A percentile compares a stretch with the other conserved stretches of the same genome.
phyloP scores from a whole-genome alignment of 2,329 filamentous ascomycete genomes.

The Coccinonectria pachysandricola region DNA sequence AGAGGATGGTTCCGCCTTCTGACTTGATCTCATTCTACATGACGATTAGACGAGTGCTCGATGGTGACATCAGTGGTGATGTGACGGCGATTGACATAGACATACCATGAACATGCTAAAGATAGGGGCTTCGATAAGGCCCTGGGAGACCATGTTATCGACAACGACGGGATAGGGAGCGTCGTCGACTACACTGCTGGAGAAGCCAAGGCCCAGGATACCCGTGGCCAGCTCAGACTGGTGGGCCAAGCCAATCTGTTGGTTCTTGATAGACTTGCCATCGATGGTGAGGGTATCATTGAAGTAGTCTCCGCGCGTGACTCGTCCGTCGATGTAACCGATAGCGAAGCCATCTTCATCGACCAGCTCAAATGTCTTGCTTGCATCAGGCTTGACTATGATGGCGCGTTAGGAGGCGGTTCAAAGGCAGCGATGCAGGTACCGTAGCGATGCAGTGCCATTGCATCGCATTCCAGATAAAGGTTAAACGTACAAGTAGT shows the following conservation, averaged over 20 bases:
- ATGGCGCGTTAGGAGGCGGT: no score
- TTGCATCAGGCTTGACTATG: constrained; percentile 31
- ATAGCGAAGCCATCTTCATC: constrained; percentile 42
- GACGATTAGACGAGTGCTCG: constrained; percentile 6
- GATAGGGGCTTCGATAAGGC: constrained; percentile 49
- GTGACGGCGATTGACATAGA: neutral
- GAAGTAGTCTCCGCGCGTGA: constrained; percentile 46
- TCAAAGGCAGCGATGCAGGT: constrained; percentile 1
- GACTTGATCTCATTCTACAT: constrained; percentile 49
- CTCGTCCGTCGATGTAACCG: constrained; percentile 47
- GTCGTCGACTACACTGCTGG: constrained; percentile 35
- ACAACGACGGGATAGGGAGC: constrained; percentile 48
- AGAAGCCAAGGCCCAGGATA: constrained; percentile 50
- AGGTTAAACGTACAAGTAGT: constrained; percentile 28
- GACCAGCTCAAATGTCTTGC: constrained; percentile 38
- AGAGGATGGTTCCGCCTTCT: constrained; percentile 60
- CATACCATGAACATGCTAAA: constrained; percentile 57
- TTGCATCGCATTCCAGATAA: neutral
- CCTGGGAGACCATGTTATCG: constrained; percentile 51
- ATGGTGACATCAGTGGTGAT: neutral
- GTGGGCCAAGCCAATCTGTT: constrained; percentile 46
- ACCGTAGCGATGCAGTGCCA: neutral
- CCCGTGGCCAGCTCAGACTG: constrained; percentile 40
- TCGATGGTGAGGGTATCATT: constrained; percentile 44
- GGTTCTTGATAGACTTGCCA: constrained; percentile 32